A percentile compares a stretch with the other conserved stretches of the same genome.
Evolutionary conservation across 768 basidiomycete genomes (phyloP).

Genomic region (Mycena floridula): DNA sequence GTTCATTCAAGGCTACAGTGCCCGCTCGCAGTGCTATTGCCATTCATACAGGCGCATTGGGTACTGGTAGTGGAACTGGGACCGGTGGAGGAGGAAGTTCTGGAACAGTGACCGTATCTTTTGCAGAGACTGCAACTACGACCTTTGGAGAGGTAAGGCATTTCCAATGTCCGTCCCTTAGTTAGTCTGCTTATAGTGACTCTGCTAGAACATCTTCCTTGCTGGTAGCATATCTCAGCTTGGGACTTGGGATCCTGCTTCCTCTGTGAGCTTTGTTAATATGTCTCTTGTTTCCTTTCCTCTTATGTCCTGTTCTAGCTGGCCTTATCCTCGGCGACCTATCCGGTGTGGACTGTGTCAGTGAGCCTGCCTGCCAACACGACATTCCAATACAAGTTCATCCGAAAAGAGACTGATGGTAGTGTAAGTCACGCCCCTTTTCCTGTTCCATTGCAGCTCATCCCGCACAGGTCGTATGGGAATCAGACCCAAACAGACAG

Average conservation of each 20-base stretch:
- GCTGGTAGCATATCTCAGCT: conserved; percentile 51
- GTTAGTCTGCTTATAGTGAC: background rate
- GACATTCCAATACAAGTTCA: conserved; percentile 54
- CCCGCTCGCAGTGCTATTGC: conserved; percentile 48
- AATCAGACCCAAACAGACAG: conserved; percentile 53
- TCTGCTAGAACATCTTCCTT: conserved; percentile 51
- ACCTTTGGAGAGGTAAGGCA: conserved; percentile 46
- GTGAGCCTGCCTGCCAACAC: conserved; percentile 44
- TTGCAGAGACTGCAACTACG: conserved; percentile 51
- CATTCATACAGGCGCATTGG: conserved; percentile 42
- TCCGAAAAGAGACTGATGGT: conserved; percentile 48
- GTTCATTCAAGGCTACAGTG: conserved; percentile 44
- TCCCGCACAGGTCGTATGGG: conserved; percentile 43
- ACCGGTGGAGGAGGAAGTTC: conserved; percentile 3
- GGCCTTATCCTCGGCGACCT: conserved; percentile 42
- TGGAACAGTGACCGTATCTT: conserved; percentile 28
- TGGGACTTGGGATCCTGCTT: conserved; percentile 42
- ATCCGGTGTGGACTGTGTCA: conserved; percentile 50
- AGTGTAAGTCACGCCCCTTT: conserved; percentile 27
- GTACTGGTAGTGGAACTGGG: conserved; percentile 15
- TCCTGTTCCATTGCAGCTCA: background rate
- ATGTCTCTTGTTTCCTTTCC: background rate
- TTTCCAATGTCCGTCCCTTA: background rate
- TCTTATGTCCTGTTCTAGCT: conserved; percentile 27
- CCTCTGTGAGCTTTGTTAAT: conserved; percentile 27